Evolutionary conservation across 2,329 filamentous ascomycete species (phyloP).

Genomic region (Xylariaceae sp.): DNA sequence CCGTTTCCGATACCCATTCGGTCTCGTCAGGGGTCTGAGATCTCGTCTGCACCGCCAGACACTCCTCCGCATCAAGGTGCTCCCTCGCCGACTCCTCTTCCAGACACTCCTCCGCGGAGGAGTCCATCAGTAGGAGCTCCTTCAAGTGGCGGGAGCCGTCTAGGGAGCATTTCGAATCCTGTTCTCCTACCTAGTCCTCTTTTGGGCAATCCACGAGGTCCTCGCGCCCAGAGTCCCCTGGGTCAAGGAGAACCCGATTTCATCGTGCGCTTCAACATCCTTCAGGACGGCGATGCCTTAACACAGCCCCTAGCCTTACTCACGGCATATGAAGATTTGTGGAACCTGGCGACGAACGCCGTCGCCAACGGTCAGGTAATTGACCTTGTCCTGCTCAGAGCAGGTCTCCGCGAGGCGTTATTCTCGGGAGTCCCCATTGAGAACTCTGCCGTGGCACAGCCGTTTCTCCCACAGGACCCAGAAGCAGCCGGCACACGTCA

Average conservation of each 20-base stretch:
- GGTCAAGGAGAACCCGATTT: too few species aligned
- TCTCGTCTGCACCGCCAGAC: too few species aligned
- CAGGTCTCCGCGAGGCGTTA: neutral
- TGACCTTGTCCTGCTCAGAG: neutral
- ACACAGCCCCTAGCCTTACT: too few species aligned
- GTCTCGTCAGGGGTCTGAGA: neutral
- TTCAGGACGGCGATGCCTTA: neutral
- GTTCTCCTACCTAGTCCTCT: neutral
- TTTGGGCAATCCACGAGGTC: too few species aligned
- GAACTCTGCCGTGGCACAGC: neutral
- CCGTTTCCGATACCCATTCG: neutral
- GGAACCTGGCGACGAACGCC: neutral
- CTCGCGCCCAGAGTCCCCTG: too few species aligned
- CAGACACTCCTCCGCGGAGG: neutral
- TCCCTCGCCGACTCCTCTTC: neutral
- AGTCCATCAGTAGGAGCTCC: too few species aligned
- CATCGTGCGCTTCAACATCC: neutral
- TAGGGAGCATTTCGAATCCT: too few species aligned
- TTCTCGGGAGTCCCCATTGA: neutral
- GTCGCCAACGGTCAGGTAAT: neutral
- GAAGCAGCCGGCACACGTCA: neutral
- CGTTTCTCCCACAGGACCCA: neutral
- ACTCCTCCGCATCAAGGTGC: too few species aligned
- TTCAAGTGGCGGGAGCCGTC: too few species aligned
- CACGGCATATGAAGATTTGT: neutral